A percentile compares a stretch with the other conserved stretches of the same genome.
Conservation (phyloP, 2,329 filamentous ascomycete genomes). For the Claviceps fusiformis region DNA sequence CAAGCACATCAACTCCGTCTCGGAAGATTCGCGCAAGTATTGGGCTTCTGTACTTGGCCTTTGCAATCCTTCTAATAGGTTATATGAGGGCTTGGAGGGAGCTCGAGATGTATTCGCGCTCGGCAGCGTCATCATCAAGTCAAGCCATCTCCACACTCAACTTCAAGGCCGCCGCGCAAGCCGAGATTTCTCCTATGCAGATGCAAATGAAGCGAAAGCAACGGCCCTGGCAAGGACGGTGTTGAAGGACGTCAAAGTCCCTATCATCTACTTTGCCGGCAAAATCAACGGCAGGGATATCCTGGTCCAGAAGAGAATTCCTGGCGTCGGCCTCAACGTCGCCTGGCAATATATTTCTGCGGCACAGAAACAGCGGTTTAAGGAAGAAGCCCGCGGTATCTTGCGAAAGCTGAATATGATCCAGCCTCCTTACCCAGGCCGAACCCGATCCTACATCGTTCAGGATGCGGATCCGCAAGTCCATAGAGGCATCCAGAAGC, state of each 20-base stretch:
- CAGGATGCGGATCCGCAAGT: not conserved
- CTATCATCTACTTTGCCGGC: constrained; percentile 24
- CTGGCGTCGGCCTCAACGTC: constrained; percentile 21
- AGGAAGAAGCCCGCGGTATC: not conserved
- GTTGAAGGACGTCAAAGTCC: constrained; percentile 18
- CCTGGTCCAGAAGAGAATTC: constrained; percentile 24
- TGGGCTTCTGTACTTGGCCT: constrained; percentile 18
- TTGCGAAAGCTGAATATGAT: not conserved
- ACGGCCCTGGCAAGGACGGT: constrained; percentile 16
- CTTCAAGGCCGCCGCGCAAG: not conserved
- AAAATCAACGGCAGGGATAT: constrained; percentile 24
- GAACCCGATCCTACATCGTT: not conserved
- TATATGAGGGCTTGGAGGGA: constrained; percentile 16
- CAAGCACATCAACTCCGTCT: too few relatives aligned
- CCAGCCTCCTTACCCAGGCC: not conserved
- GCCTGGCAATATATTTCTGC: constrained; percentile 23
- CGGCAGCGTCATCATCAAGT: constrained; percentile 26
- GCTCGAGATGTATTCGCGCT: constrained; percentile 28
- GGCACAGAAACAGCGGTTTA: constrained; percentile 4
- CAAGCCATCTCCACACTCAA: constrained; percentile 17
- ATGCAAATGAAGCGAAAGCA: constrained; percentile 26
- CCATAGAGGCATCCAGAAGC: constrained; percentile 13
- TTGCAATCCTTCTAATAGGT: constrained; percentile 15
- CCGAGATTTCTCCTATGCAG: constrained; percentile 24
- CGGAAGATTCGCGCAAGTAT: constrained; percentile 9